phyloP scores from a whole-genome alignment of 495 filamentous ascomycete species.

The Penicillium tannophilum region DNA sequence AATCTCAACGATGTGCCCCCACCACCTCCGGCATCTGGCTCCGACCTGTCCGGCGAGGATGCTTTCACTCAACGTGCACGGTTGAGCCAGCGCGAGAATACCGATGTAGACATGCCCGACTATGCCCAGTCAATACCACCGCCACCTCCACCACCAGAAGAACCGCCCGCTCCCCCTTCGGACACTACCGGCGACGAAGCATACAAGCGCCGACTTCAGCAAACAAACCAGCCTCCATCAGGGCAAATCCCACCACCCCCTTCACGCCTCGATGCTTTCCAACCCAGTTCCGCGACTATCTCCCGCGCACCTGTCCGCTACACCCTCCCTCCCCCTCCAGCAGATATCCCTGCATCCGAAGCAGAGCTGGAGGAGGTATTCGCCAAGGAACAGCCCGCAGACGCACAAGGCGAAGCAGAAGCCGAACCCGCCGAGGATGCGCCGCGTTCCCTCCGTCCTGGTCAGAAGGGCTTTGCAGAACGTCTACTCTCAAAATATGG shows the following conservation, averaged over 20 bases:
- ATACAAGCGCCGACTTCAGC: not conserved
- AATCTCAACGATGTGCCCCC: conserved; percentile 44
- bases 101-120: conserved; percentile 14
- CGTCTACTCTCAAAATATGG: conserved; percentile 90
- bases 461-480: conserved; percentile 81
- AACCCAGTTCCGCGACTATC: conserved; percentile 60
- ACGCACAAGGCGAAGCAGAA: conserved; percentile 19
- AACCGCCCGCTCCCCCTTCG: conserved; percentile 37
- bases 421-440: conserved; percentile 49
- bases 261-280: conserved; percentile 38
- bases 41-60: conserved; percentile 67
- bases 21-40: conserved; percentile 36
- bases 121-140: conserved; percentile 25
- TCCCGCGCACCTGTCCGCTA: conserved; percentile 89
- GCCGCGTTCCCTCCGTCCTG: conserved; percentile 68
- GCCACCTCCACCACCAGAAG: conserved; percentile 41
- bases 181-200: not conserved
- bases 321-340: conserved; percentile 60
- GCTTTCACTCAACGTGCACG: conserved; percentile 67
- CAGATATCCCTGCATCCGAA: conserved; percentile 58
- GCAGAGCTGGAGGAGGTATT: conserved; percentile 56
- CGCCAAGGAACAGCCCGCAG: conserved; percentile 51
- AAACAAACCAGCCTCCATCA: conserved; percentile 29
- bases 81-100: conserved; percentile 32
- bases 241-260: conserved; percentile 35